Evolutionary conservation across 2,329 filamentous ascomycete genomes (phyloP).

Genomic region (Talaromyces sp.): DNA sequence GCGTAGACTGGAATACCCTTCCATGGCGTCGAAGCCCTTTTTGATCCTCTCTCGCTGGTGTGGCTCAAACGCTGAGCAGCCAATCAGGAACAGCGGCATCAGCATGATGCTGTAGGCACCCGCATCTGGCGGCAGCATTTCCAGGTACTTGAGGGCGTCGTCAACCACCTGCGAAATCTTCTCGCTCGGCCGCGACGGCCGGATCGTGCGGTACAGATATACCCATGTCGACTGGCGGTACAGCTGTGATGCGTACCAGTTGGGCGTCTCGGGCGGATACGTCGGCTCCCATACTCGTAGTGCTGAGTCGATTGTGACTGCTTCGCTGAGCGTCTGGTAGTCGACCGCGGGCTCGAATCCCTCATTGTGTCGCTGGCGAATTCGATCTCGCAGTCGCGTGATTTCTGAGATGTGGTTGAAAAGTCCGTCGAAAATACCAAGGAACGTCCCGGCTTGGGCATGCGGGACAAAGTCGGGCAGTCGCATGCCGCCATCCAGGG

Average conservation of each 20-base stretch:
- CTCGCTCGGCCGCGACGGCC: slow-evolving; percentile 50
- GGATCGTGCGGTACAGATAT: slow-evolving; percentile 58
- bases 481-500: slow-evolving; percentile 49
- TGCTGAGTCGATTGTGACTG: slow-evolving; percentile 68
- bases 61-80: slow-evolving; percentile 54
- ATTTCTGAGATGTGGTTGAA: slow-evolving; percentile 76
- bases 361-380: slow-evolving; percentile 61
- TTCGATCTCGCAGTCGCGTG: slow-evolving; percentile 67
- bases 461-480: slow-evolving; percentile 52
- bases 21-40: slow-evolving; percentile 50
- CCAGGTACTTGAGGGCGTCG: slow-evolving; percentile 53
- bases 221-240: slow-evolving; percentile 61
- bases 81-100: slow-evolving; percentile 58
- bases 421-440: slow-evolving; percentile 77
- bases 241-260: slow-evolving; percentile 53
- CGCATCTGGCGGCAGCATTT: slow-evolving; percentile 49
- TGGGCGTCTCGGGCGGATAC: slow-evolving; percentile 47
- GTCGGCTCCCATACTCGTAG: slow-evolving; percentile 70
- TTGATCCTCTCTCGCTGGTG: slow-evolving; percentile 53
- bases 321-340: slow-evolving; percentile 66
- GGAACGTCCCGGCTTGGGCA: slow-evolving; percentile 54
- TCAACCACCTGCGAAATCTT: slow-evolving; percentile 56
- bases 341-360: slow-evolving; percentile 65
- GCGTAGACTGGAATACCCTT: slow-evolving; percentile 52
- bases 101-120: slow-evolving; percentile 56